Evolutionary conservation across 257 asterid species (phyloP).

Genomic region (Solanum bulbocastanum): DNA sequence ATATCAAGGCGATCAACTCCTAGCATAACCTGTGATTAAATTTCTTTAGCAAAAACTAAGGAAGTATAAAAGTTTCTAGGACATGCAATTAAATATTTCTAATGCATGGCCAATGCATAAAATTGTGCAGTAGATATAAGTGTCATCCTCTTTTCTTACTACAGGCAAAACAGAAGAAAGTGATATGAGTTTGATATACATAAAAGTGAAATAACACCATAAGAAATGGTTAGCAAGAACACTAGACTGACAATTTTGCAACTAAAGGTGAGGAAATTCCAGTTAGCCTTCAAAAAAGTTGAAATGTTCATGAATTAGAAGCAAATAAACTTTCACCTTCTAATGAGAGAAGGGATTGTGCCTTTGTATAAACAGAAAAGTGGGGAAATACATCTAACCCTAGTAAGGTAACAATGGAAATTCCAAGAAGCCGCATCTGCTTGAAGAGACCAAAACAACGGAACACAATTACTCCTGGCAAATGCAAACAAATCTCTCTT

Average conservation of each 20-base stretch:
- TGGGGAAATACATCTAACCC: neutral
- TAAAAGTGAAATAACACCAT: neutral
- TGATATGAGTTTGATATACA: neutral
- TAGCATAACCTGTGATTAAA: slow-evolving; percentile 63
- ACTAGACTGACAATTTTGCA: neutral
- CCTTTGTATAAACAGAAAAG: neutral
- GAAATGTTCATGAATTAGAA: neutral
- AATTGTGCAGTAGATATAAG: neutral
- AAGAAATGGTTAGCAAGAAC: neutral
- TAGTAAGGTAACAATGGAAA: neutral
- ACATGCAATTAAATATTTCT: neutral
- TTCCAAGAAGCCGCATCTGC: neutral
- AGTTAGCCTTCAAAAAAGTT: neutral
- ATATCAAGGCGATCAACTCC: slow-evolving; percentile 97
- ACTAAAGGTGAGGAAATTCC: neutral
- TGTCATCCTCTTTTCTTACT: neutral
- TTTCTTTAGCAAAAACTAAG: neutral
- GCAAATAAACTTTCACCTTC: neutral
- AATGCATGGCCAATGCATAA: neutral
- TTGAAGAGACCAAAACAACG: neutral
- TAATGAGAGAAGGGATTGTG: neutral
- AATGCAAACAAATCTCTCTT: neutral
- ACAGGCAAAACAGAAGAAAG: neutral
- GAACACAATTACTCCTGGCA: neutral
- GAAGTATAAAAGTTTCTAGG: neutral